Conservation (phyloP, 2,329 filamentous ascomycete genomes). For the Aspergillus vadensis region DNA sequence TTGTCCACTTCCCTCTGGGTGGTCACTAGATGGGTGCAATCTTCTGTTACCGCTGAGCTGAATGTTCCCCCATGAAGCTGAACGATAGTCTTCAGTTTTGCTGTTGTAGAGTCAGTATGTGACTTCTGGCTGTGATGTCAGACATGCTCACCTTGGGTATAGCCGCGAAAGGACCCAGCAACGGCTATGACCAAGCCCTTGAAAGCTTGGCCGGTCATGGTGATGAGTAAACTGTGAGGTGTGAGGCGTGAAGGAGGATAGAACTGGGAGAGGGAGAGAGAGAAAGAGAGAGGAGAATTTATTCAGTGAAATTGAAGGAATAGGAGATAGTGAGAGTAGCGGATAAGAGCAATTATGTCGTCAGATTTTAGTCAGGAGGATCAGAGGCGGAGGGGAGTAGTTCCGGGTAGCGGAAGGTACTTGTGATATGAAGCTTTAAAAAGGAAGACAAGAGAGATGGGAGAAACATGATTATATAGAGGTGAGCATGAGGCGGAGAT, state of each 20-base stretch:
- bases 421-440: background rate
- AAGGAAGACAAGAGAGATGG: background rate
- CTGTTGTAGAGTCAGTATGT: conserved; percentile 12
- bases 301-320: background rate
- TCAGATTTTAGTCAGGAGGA: background rate
- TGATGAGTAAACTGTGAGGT: background rate
- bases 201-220: conserved; percentile 24
- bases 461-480: background rate
- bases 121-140: background rate
- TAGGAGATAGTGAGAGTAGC: background rate
- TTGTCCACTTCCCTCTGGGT: conserved; percentile 42
- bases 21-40: conserved; percentile 43
- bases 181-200: conserved; percentile 52
- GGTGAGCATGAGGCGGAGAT: background rate
- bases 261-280: background rate
- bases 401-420: background rate
- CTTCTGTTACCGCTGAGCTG: conserved; percentile 29
- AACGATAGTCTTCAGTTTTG: conserved; percentile 27
- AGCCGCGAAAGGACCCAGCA: conserved; percentile 61
- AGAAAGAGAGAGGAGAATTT: too few species aligned
- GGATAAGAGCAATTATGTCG: background rate
- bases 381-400: background rate
- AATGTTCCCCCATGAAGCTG: conserved; percentile 39
- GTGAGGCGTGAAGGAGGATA: background rate
- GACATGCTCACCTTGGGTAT: conserved; percentile 50